Percentiles rank a stretch among this genome's conserved stretches.
Conservation (phyloP, 2,329 filamentous ascomycete species). For the Emmonsiellopsis sp. region DNA sequence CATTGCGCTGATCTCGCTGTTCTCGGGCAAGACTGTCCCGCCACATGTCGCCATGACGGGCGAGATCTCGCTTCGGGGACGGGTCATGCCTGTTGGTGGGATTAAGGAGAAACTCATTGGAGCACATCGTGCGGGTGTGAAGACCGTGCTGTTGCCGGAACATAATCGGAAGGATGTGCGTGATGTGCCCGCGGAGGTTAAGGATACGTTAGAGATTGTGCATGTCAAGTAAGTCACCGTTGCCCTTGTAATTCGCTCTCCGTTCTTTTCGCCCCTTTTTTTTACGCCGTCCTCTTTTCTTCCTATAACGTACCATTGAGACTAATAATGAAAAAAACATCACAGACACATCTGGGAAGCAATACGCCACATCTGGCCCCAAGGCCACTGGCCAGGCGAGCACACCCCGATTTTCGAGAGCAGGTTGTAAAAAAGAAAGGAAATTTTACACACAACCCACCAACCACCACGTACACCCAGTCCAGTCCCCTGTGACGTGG, state of each 20-base stretch:
- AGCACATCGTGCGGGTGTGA: constrained; percentile 83
- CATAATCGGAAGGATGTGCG: constrained; percentile 88
- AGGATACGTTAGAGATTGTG: constrained; percentile 75
- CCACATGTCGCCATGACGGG: constrained; percentile 93
- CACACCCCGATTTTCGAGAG: constrained; percentile 65
- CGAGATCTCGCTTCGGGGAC: constrained; percentile 69
- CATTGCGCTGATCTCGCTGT: constrained; percentile 82
- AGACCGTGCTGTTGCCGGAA: constrained; percentile 79
- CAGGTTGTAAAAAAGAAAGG: constrained; percentile 50
- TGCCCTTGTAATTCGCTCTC: constrained; percentile 5
- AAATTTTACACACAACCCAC: too few relatives aligned
- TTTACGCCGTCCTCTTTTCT: too few relatives aligned
- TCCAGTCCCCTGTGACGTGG: background rate
- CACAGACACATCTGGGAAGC: constrained; percentile 87
- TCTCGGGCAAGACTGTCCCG: constrained; percentile 75
- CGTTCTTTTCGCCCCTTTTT: background rate
- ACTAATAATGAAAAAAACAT: constrained; percentile 8
- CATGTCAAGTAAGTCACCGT: constrained; percentile 63
- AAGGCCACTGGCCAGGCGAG: constrained; percentile 72
- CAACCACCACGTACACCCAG: too few relatives aligned
- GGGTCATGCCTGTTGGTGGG: constrained; percentile 87
- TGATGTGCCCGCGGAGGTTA: constrained; percentile 84
- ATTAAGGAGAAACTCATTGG: constrained; percentile 99
- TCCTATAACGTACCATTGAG: constrained; percentile 9
- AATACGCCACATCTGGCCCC: constrained; percentile 83